A percentile compares a stretch with the other conserved stretches of the same genome.
These are phyloP conservation scores for Fagopyrum homotropicum DNA, from an alignment of 148 eudicot species.

Conservation along the genomic window DNA sequence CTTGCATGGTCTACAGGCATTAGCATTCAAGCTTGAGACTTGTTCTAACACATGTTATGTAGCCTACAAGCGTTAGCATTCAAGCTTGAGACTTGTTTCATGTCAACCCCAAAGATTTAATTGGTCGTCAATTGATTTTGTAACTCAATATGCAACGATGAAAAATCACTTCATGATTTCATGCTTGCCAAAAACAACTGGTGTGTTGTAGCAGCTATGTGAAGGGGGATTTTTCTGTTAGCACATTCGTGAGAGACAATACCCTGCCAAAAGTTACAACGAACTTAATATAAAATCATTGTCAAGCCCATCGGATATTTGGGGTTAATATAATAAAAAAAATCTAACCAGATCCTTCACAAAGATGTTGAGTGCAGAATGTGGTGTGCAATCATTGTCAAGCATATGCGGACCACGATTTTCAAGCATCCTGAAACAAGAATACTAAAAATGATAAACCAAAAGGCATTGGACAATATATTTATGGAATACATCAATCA, in stretches of 20 bases:
- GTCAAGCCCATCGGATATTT: no score
- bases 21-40: no score
- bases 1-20: no score
- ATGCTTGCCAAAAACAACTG: slow-evolving; percentile 91
- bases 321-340: no score
- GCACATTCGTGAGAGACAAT: slow-evolving; percentile 87
- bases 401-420: slow-evolving; percentile 98
- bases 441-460: no score
- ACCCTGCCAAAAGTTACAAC: slow-evolving; percentile 44
- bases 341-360: no score
- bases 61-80: background rate
- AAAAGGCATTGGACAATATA: no score
- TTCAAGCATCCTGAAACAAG: no score
- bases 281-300: slow-evolving; percentile 1
- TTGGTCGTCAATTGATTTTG: background rate
- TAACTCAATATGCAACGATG: background rate
- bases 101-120: background rate
- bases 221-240: slow-evolving; percentile 78
- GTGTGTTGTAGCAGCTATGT: slow-evolving; percentile 76
- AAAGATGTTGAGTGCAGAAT: no score
- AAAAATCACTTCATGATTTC: background rate
- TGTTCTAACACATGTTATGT: background rate
- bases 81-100: background rate
- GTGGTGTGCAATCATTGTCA: no score
- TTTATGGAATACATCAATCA: no score